Evolutionary conservation across 495 filamentous ascomycete species (phyloP).

Genomic region (Aspergillus nanangensis): DNA sequence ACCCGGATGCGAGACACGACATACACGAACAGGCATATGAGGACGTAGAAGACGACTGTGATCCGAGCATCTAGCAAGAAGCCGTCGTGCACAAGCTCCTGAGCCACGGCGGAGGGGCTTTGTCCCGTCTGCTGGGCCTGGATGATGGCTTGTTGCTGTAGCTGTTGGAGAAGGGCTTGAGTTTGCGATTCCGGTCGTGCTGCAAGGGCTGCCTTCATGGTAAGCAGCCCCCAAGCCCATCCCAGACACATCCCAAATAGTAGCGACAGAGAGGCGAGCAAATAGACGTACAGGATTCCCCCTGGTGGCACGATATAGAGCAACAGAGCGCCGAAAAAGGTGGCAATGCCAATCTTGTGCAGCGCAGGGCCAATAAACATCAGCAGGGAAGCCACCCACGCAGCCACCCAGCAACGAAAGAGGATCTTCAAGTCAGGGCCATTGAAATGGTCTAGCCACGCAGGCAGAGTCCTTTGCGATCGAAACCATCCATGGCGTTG

Average conservation of each 20-base stretch:
- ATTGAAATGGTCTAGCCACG: slow-evolving; percentile 39
- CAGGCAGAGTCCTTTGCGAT: slow-evolving; percentile 17
- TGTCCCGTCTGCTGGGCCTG: slow-evolving; percentile 7
- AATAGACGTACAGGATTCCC: slow-evolving; percentile 15
- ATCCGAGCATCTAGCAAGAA: slow-evolving; percentile 21
- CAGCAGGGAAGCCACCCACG: slow-evolving; percentile 35
- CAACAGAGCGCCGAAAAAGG: slow-evolving; percentile 14
- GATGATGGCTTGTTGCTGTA: slow-evolving; percentile 9
- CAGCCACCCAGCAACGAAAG: slow-evolving; percentile 33
- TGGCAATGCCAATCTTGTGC: slow-evolving; percentile 15
- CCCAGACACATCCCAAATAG: slow-evolving; percentile 17
- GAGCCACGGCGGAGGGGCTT: not conserved
- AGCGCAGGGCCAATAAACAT: slow-evolving; percentile 32
- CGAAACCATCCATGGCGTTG: not conserved
- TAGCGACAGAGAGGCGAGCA: slow-evolving; percentile 13
- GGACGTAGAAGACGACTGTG: slow-evolving; percentile 13
- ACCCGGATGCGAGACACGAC: slow-evolving; percentile 12
- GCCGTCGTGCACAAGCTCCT: slow-evolving; percentile 11
- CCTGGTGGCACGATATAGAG: slow-evolving; percentile 16
- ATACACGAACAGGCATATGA: slow-evolving; percentile 17
- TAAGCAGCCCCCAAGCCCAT: slow-evolving; percentile 19
- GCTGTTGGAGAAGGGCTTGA: slow-evolving; percentile 1
- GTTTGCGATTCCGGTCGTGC: slow-evolving; percentile 11
- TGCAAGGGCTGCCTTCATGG: slow-evolving; percentile 19
- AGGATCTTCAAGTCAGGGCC: slow-evolving; percentile 33